These are phyloP conservation scores for Gonium pectorale DNA, from an alignment of 139 green algal species.

Conservation along the genomic window DNA sequence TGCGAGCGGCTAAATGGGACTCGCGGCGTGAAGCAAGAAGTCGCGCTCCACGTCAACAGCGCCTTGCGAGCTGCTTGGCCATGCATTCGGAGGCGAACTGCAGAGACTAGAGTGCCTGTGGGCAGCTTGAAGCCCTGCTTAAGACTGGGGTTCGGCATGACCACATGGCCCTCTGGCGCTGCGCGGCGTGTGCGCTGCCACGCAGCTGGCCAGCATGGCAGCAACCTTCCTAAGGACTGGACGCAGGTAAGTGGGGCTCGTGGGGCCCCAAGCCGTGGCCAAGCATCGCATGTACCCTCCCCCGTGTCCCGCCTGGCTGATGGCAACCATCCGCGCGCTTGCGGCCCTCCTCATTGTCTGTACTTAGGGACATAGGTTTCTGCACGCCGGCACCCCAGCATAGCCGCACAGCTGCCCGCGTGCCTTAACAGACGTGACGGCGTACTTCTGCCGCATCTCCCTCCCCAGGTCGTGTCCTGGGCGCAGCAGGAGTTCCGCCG, in stretches of 20 bases:
- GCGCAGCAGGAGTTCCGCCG: slow-evolving; percentile 38
- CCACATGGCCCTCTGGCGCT: too few species aligned
- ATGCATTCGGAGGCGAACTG: too few species aligned
- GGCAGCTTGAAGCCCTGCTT: too few species aligned
- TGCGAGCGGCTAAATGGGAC: too few species aligned
- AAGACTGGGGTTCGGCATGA: too few species aligned
- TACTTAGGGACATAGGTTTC: too few species aligned
- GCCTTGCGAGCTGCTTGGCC: too few species aligned
- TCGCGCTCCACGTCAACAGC: too few species aligned
- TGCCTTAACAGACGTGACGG: neutral
- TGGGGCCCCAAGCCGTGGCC: neutral
- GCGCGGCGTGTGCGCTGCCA: neutral
- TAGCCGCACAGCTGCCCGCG: too few species aligned
- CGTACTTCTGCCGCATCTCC: neutral
- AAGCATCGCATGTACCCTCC: neutral
- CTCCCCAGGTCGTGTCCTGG: slow-evolving; percentile 42
- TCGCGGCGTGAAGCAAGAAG: too few species aligned
- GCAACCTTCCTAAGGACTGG: slow-evolving; percentile 17
- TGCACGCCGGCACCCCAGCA: too few species aligned
- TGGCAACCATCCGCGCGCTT: neutral
- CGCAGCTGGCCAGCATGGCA: neutral
- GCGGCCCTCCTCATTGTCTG: neutral
- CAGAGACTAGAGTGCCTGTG: too few species aligned
- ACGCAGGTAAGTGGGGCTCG: neutral
- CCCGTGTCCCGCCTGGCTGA: neutral